These are phyloP conservation scores for Cyberlindnera xishuangbannaensis DNA, from an alignment of 805 yeast genomes.

Conservation along the genomic window DNA sequence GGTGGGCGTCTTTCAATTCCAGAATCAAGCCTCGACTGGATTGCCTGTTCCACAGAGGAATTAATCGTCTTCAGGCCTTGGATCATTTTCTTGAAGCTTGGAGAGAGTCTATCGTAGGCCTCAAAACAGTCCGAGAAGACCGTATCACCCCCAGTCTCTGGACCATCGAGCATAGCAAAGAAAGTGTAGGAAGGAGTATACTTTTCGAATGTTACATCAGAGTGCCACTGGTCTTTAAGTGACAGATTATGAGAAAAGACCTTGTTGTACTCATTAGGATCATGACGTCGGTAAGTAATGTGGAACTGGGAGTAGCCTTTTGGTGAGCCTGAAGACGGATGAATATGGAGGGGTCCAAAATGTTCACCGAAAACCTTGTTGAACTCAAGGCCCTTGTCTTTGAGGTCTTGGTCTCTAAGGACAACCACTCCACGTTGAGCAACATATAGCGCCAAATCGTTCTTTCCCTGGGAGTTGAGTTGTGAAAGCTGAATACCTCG, in stretches of 20 bases:
- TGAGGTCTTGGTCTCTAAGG: slow-evolving; percentile 62
- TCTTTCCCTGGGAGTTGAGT: slow-evolving; percentile 49
- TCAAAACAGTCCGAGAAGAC: slow-evolving; percentile 48
- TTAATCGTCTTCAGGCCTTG: slow-evolving; percentile 41
- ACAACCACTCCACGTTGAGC: slow-evolving; percentile 67
- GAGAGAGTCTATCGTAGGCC: slow-evolving; percentile 48
- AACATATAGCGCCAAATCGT: slow-evolving; percentile 62
- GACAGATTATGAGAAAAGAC: slow-evolving; percentile 20
- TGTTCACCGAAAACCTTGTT: slow-evolving; percentile 49
- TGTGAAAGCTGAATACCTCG: slow-evolving; percentile 52
- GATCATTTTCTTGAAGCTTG: slow-evolving; percentile 39
- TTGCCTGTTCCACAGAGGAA: slow-evolving; percentile 35
- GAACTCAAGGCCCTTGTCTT: slow-evolving; percentile 43
- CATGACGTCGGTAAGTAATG: slow-evolving; percentile 39
- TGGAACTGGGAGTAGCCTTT: slow-evolving; percentile 52
- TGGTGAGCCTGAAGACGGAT: slow-evolving; percentile 72
- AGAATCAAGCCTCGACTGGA: slow-evolving; percentile 42
- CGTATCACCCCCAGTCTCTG: slow-evolving; percentile 50
- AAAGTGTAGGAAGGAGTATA: slow-evolving; percentile 31
- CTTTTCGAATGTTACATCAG: slow-evolving; percentile 11
- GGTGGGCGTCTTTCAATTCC: slow-evolving; percentile 40
- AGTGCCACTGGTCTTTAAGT: slow-evolving; percentile 14
- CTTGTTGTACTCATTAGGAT: slow-evolving; percentile 26
- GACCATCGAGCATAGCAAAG: slow-evolving; percentile 46
- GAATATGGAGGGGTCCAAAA: slow-evolving; percentile 68